Percentiles rank a stretch among this genome's conserved stretches.
Evolutionary conservation across 176 grass and related monocot species (phyloP).

Genomic region (bread wheat (Triticum aestivum)): IWGSC_CS_RefSeq_v2.1 NC_057794.1:307817233-307817732

Average conservation of each 20-base stretch:
- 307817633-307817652: background rate
- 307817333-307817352: background rate
- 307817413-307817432: background rate
- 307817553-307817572: background rate
- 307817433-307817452: background rate
- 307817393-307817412: background rate
- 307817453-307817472: background rate
- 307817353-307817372: background rate
- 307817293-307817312: background rate
- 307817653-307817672: background rate
- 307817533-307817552: background rate
- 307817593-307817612: background rate
- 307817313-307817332: conserved; percentile 16
- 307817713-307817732: background rate
- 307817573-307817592: conserved; percentile 1
- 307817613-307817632: background rate
- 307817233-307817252: background rate
- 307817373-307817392: background rate
- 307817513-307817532: background rate
- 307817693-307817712: background rate
- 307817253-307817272: background rate
- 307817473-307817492: background rate
- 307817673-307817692: background rate
- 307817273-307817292: background rate
- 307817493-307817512: background rate